A percentile compares a stretch with the other conserved stretches of the same genome.
These are phyloP conservation scores for Fusarium verticillioides DNA, from an alignment of 2,329 filamentous ascomycete genomes.

Conservation along the genomic window DNA sequence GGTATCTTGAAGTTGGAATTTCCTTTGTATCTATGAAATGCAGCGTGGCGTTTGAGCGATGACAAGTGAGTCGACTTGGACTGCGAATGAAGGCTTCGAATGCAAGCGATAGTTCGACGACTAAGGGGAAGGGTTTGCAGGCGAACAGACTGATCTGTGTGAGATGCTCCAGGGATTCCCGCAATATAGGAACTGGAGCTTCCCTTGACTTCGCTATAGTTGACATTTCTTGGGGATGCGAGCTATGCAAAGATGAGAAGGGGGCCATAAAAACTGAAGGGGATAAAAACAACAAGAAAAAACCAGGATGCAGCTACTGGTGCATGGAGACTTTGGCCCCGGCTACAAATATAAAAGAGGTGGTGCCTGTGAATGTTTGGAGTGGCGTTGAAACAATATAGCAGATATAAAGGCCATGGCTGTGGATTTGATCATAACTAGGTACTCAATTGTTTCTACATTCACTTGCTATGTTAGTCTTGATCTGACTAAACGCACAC, in stretches of 20 bases:
- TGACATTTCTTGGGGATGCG: slow-evolving; percentile 6
- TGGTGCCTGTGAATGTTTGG: not conserved
- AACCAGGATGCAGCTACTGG: not conserved
- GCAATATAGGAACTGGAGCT: slow-evolving; percentile 31
- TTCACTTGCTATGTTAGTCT: not conserved
- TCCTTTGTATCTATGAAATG: slow-evolving; percentile 44
- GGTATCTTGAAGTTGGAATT: slow-evolving; percentile 22
- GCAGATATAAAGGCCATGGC: not conserved
- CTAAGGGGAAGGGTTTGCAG: slow-evolving; percentile 3
- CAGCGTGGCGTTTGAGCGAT: slow-evolving; percentile 45
- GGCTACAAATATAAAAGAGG: not conserved
- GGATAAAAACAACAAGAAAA: not conserved
- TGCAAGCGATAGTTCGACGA: slow-evolving; percentile 11
- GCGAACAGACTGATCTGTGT: slow-evolving; percentile 39
- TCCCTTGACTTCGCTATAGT: slow-evolving; percentile 18
- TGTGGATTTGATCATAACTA: slow-evolving; percentile 1
- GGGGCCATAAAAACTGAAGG: slow-evolving; percentile 1
- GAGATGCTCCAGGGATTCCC: slow-evolving; percentile 21
- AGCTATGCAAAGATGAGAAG: slow-evolving; percentile 18
- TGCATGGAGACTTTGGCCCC: not conserved
- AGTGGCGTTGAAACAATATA: not conserved
- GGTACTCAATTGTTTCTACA: not conserved
- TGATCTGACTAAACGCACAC: not conserved
- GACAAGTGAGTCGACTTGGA: slow-evolving; percentile 36
- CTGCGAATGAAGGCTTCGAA: slow-evolving; percentile 25